phyloP scores from a whole-genome alignment of 1,139 yeast genomes.

The Pichia sp. region DNA sequence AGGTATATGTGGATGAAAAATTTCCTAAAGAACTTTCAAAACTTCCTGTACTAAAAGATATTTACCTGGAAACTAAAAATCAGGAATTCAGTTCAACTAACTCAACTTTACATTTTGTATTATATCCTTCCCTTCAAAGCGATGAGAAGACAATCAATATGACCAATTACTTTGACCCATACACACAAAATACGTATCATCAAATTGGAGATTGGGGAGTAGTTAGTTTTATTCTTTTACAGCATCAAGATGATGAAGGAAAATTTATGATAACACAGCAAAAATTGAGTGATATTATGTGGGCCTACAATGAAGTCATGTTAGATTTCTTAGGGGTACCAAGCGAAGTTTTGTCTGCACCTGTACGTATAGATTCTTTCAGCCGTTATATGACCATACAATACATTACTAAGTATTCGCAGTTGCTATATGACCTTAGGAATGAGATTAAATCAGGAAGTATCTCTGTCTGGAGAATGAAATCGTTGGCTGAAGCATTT shows the following conservation, averaged over 20 bases:
- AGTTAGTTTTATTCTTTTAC: slow-evolving; percentile 22
- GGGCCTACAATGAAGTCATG: slow-evolving; percentile 20
- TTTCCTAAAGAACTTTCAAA: slow-evolving; percentile 21
- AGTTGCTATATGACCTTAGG: slow-evolving; percentile 10
- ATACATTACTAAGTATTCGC: slow-evolving; percentile 17
- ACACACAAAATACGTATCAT: slow-evolving; percentile 19
- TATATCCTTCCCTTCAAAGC: slow-evolving; percentile 22
- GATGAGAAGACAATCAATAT: slow-evolving; percentile 14
- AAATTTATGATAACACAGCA: background rate
- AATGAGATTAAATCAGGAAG: background rate
- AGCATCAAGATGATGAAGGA: background rate
- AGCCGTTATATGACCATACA: slow-evolving; percentile 19
- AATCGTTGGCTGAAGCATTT: background rate
- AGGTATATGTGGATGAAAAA: slow-evolving; percentile 13
- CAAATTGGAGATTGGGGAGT: slow-evolving; percentile 20
- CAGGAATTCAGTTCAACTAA: slow-evolving; percentile 1
- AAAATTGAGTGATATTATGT: slow-evolving; percentile 19
- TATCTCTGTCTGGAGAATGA: background rate
- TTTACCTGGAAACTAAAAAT: slow-evolving; percentile 8
- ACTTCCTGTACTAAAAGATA: slow-evolving; percentile 17
- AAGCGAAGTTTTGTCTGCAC: slow-evolving; percentile 20
- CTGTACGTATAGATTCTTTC: slow-evolving; percentile 18
- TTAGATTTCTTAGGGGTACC: slow-evolving; percentile 20
- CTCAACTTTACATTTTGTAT: slow-evolving; percentile 15
- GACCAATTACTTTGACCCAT: slow-evolving; percentile 10